Base-by-base conservation (phyloP, 2,329 filamentous ascomycete genomes). In the Calonectria fujianensis region DNA sequence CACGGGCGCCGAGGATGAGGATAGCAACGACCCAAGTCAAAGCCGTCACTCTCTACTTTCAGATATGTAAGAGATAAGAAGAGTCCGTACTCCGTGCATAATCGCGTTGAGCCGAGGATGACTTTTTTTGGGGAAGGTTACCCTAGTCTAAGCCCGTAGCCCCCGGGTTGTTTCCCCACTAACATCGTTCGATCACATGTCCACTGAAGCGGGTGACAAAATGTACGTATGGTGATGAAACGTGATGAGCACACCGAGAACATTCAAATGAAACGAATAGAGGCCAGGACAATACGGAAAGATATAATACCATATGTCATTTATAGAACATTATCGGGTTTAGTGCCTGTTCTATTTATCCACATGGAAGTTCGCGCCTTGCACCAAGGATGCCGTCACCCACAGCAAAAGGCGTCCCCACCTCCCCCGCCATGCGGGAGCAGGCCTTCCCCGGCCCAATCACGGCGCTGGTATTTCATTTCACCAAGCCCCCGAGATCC, bases 351-450 rank as follows among this genome's bases (percentile, higher is more conserved):
- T 39, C 35, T 27, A 14, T 24, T 39, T 37, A 37, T 59, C n/a
- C 20, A n/a, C 24, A 24, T n/a, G 29, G 39, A 41, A 16, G 24
- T 32, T 54, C 35, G n/a, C 6, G 20, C 11, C 54, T 45, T 24
- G 14, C n/a, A 20, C 45, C 39, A 41, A 27, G 39, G 24, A 32
- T 50, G 41, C 52, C 48, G 39, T 59, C 18, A 52, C 52, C 52
- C 52, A 11, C 63, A 45, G 65, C 37, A 11, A n/a, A 31, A 32
- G 24, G 8, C 14, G 27, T 50, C 35, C 48, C 48, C 48, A 27
- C 35, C 52, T 31, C 74, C 74, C 74, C 74, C 74, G 70, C 74
- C 45, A 73, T 75, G 50, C 37, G 52, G 54, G 48, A 70, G 31
- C 27, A 51, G 27, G 24, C 51, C 31, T 39, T 27, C 18, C 29